A percentile compares a stretch with the other conserved stretches of the same genome.
Evolutionary conservation across 2,329 filamentous ascomycete genomes (phyloP).

Genomic region (Delphinella strobiligena): DNA sequence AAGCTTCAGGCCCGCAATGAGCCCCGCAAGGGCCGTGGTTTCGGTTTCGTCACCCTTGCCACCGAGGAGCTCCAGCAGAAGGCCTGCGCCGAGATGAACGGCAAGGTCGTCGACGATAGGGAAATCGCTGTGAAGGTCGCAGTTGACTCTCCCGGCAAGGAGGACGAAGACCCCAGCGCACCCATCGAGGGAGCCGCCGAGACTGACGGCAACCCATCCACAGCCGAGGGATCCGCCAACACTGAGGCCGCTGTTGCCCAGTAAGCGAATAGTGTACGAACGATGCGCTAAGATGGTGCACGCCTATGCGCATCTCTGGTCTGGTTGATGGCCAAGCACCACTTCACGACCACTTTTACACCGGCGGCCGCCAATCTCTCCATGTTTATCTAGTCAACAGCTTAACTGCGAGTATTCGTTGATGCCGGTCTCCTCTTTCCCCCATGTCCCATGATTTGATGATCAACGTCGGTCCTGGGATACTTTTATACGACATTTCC

Average conservation of each 20-base stretch:
- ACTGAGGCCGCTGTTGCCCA: conserved; percentile 7
- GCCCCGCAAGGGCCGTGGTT: conserved; percentile 96
- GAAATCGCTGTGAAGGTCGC: conserved; percentile 99
- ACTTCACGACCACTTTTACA: not conserved
- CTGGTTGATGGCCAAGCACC: not conserved
- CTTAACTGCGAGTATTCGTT: conserved; percentile 7
- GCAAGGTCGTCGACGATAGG: conserved; percentile 95
- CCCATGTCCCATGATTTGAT: not conserved
- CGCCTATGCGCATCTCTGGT: not conserved
- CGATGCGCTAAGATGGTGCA: not conserved
- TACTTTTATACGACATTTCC: not conserved
- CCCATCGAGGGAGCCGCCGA: conserved; percentile 27
- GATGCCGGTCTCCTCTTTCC: conserved; percentile 1
- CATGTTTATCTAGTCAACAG: conserved; percentile 4
- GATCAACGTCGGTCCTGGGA: not conserved
- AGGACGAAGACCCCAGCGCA: conserved; percentile 58
- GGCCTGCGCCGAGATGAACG: conserved; percentile 97
- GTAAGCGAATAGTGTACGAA: conserved; percentile 1
- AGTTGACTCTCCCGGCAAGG: conserved; percentile 98
- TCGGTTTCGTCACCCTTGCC: conserved; percentile 92
- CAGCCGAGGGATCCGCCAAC: conserved; percentile 23
- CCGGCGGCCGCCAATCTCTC: conserved; percentile 5
- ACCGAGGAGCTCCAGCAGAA: conserved; percentile 96
- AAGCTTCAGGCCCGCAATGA: conserved; percentile 98
- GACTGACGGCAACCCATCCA: conserved; percentile 20